Evolutionary conservation across 1,139 yeast genomes (phyloP).

Genomic region (Taphrina flavorubra): DNA sequence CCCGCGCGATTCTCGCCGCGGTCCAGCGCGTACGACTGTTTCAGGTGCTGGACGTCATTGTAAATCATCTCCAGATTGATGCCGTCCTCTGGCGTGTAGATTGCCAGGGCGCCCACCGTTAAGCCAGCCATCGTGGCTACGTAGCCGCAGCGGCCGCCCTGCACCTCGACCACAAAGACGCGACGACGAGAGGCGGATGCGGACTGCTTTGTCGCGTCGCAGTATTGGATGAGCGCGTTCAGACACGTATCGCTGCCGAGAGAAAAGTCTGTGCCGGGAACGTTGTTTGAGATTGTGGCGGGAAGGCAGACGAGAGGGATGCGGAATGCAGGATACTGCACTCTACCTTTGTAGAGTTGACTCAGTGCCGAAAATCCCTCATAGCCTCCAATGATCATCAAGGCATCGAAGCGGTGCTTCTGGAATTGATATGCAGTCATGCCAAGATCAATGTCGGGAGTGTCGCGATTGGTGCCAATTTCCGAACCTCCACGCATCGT

Average conservation of each 20-base stretch:
- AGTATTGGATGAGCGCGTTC: slow-evolving; percentile 84
- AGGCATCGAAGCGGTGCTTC: slow-evolving; percentile 80
- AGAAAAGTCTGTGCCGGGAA: slow-evolving; percentile 96
- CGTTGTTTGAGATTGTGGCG: slow-evolving; percentile 96
- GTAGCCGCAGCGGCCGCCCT: slow-evolving; percentile 95
- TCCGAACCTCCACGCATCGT: slow-evolving; percentile 91
- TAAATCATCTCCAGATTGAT: slow-evolving; percentile 73
- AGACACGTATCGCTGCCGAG: slow-evolving; percentile 93
- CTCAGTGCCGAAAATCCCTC: slow-evolving; percentile 87
- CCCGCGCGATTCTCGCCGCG: slow-evolving; percentile 87
- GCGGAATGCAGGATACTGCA: slow-evolving; percentile 82
- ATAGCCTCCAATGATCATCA: slow-evolving; percentile 91
- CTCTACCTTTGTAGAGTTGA: slow-evolving; percentile 74
- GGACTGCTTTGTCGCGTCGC: slow-evolving; percentile 93
- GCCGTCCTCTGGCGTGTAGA: slow-evolving; percentile 90
- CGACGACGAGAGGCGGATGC: slow-evolving; percentile 95
- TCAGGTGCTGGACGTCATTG: slow-evolving; percentile 74
- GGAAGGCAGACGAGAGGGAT: slow-evolving; percentile 94
- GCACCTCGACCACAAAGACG: slow-evolving; percentile 94
- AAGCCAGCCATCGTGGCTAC: slow-evolving; percentile 88
- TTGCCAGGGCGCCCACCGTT: slow-evolving; percentile 89
- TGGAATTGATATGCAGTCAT: slow-evolving; percentile 89
- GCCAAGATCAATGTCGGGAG: slow-evolving; percentile 83
- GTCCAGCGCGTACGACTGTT: slow-evolving; percentile 71
- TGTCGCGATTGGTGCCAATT: slow-evolving; percentile 87